phyloP scores from a whole-genome alignment of 1,139 yeast species.

The Zygoascus hellenicus region DNA sequence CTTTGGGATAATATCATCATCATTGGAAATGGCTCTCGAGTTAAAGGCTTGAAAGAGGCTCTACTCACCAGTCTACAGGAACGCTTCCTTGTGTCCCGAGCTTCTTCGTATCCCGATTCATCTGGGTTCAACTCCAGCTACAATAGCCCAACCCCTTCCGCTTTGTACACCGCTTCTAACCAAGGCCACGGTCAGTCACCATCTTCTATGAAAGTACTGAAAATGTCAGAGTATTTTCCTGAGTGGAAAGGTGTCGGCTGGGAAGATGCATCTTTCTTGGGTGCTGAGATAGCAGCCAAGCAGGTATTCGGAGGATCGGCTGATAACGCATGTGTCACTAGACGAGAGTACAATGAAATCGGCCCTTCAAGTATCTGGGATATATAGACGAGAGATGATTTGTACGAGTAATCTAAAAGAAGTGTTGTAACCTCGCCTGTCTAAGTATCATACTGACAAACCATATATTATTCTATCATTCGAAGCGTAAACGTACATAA shows the following conservation, averaged over 20 bases:
- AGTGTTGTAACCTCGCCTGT: not conserved
- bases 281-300: slow-evolving; percentile 83
- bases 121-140: slow-evolving; percentile 34
- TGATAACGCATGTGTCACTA: slow-evolving; percentile 64
- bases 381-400: slow-evolving; percentile 21
- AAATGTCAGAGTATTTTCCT: slow-evolving; percentile 86
- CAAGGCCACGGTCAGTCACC: slow-evolving; percentile 62
- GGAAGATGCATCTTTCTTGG: slow-evolving; percentile 72
- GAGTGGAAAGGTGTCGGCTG: slow-evolving; percentile 89
- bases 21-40: slow-evolving; percentile 68
- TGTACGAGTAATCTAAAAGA: not conserved
- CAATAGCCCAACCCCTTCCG: slow-evolving; percentile 31
- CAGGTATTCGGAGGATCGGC: slow-evolving; percentile 60
- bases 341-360: slow-evolving; percentile 65
- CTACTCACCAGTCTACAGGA: slow-evolving; percentile 53
- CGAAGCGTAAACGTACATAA: not conserved
- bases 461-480: not conserved
- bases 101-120: slow-evolving; percentile 35
- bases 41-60: slow-evolving; percentile 73
- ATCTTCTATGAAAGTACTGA: slow-evolving; percentile 57
- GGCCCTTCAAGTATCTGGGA: slow-evolving; percentile 70
- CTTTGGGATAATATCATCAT: slow-evolving; percentile 81
- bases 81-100: slow-evolving; percentile 48
- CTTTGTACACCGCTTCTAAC: slow-evolving; percentile 15
- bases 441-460: not conserved